Percentiles rank a stretch among this genome's conserved stretches.
Evolutionary conservation across 1,284 basidiomycete species (phyloP).

Genomic region (Schizophyllum amplum): DNA sequence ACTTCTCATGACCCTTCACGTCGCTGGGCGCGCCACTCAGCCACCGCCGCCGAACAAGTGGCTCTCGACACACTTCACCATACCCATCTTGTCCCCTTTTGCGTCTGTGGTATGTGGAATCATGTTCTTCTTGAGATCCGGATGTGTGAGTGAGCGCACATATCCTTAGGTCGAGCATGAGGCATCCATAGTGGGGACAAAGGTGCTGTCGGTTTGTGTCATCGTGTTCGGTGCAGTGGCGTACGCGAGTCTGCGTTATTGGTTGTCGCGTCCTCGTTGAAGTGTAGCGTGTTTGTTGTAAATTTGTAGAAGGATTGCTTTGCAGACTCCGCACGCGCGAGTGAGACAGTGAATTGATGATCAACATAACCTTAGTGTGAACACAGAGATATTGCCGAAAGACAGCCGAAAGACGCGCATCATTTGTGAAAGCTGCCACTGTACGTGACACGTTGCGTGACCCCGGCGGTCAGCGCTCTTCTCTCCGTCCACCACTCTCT

Average conservation of each 20-base stretch:
- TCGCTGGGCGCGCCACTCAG: neutral
- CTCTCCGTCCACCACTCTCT: neutral
- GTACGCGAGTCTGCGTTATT: neutral
- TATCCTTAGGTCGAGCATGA: constrained; percentile 1
- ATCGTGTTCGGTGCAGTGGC: neutral
- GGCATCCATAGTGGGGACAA: neutral
- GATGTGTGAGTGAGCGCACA: too few species aligned
- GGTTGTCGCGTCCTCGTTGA: neutral
- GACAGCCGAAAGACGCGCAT: neutral
- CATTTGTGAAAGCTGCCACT: neutral
- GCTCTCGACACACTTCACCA: neutral
- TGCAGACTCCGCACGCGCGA: too few species aligned
- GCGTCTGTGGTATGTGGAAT: neutral
- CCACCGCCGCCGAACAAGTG: neutral
- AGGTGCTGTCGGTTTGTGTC: neutral
- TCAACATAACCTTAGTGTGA: too few species aligned
- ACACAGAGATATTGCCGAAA: too few species aligned
- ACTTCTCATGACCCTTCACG: neutral
- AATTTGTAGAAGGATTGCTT: too few species aligned
- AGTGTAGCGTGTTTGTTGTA: too few species aligned
- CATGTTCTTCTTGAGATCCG: too few species aligned
- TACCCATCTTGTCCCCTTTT: neutral
- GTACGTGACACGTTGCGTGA: neutral
- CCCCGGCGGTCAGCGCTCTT: neutral
- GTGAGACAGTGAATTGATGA: too few species aligned